Evolutionary conservation across 192 early-diverging fungal genomes (phyloP).

Genomic region (Entomortierella parvispora): DNA sequence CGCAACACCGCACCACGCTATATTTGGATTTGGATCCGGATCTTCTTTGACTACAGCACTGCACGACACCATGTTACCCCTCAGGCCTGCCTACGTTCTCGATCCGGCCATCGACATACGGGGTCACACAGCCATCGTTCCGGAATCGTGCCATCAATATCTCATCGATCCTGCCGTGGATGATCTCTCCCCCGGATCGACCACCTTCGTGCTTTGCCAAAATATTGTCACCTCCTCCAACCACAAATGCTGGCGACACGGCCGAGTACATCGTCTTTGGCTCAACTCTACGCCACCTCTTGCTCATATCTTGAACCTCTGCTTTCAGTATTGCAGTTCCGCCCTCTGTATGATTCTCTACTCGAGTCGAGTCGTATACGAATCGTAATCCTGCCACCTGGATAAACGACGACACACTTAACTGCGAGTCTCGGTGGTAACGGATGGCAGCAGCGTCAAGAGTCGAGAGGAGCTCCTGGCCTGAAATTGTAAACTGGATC

Average conservation of each 20-base stretch:
- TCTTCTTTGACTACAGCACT: background rate
- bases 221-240: conserved; percentile 62
- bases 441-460: conserved; percentile 58
- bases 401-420: conserved; percentile 57
- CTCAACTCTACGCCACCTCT: conserved; percentile 3
- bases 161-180: conserved; percentile 7
- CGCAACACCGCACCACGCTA: background rate
- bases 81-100: background rate
- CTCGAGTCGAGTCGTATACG: conserved; percentile 24
- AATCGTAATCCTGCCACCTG: conserved; percentile 67
- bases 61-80: background rate
- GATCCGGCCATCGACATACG: conserved; percentile 28
- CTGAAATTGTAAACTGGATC: conserved; percentile 57
- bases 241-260: conserved; percentile 62
- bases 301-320: conserved; percentile 53
- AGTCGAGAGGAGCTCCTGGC: conserved; percentile 60
- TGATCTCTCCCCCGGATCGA: conserved; percentile 13
- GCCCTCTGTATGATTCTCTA: conserved; percentile 5
- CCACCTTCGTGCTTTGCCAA: background rate
- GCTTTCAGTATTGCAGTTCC: conserved; percentile 33
- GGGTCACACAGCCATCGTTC: background rate
- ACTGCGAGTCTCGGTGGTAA: conserved; percentile 43
- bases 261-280: conserved; percentile 53
- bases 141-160: conserved; percentile 40
- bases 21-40: background rate